Evolutionary conservation across 441 rosid genomes (phyloP), one percentile per base, ranked within the genome.

Genomic region (Kokia cookei): DNA sequence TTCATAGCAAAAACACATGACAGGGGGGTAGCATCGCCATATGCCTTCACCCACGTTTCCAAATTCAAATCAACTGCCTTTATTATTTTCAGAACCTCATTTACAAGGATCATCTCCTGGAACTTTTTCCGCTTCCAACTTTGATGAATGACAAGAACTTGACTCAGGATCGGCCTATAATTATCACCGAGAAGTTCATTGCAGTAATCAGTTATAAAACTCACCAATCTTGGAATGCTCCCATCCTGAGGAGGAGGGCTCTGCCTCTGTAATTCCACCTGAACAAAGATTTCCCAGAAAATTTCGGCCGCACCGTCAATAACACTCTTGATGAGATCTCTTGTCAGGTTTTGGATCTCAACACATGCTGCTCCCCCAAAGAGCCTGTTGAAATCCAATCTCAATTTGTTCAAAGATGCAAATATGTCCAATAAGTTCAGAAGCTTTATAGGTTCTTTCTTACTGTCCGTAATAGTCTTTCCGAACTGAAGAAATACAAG

Each of bases 401-500:
- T 86, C 77, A 95, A 83, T 82, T 89, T 93, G 85, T 87, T 95
- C 65, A 95, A 85, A 10, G 96, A 90, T 42, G 91, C 77, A 71
- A 95, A 95, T 15, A 93, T 93, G 59, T 95, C 99, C 84, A 95
- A 64, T 68, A 95, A 77, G 87, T 93, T 93, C 76, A 93, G 73
- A 76, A 95, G 98, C 87, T 95, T 95, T 71, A 90, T 82, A 1
- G 99, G 99, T 76, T 95, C 99, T 62, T 91, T 91, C 82, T 91
- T 95, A 77, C 94, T 90, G 43, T 93, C 97, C 0, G 99, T 88
- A 32, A 93, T 96, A 55, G 97, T 93, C 82, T 87, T 95, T 42
- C 98, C 99, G 72, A 95, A 95, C 72, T 93, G 93, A 78, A 95
- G 92, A 79, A 95, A 95, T 0, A 96, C 96, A 0, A 93, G 93